phyloP scores from a whole-genome alignment of 495 filamentous ascomycete genomes.

The Aspergillus sclerotiicarbonarius region DNA sequence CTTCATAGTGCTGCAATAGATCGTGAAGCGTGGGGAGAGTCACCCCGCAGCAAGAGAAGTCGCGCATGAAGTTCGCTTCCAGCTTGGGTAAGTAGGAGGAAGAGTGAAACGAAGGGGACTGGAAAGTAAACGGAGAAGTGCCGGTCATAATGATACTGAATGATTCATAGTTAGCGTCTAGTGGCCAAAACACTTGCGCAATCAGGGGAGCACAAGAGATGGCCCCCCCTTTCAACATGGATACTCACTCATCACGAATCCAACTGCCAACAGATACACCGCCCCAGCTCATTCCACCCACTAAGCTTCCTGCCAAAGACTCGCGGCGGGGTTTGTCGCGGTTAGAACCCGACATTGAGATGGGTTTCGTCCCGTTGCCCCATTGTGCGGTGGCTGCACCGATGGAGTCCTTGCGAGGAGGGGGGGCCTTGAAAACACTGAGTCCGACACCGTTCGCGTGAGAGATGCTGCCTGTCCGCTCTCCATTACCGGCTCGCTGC shows the following conservation, averaged over 20 bases:
- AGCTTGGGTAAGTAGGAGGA: constrained; percentile 97
- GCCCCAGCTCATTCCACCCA: constrained; percentile 96
- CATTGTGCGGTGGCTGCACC: constrained; percentile 53
- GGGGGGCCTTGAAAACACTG: constrained; percentile 58
- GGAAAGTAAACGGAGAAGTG: constrained; percentile 85
- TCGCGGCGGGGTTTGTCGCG: constrained; percentile 76
- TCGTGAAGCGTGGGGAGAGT: constrained; percentile 89
- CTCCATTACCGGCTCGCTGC: constrained; percentile 44
- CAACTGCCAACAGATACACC: constrained; percentile 94
- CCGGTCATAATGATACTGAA: constrained; percentile 91
- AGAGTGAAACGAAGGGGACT: constrained; percentile 94
- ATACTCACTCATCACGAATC: constrained; percentile 94
- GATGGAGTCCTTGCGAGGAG: constrained; percentile 70
- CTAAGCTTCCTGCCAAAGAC: constrained; percentile 81
- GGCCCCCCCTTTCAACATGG: constrained; percentile 13
- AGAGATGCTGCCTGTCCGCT: constrained; percentile 42
- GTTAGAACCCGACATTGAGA: constrained; percentile 75
- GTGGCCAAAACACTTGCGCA: neutral
- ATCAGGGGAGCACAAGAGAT: constrained; percentile 11
- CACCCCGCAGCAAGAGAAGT: constrained; percentile 90
- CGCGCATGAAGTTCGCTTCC: constrained; percentile 94
- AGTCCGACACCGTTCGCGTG: constrained; percentile 45
- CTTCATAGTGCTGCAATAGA: constrained; percentile 93
- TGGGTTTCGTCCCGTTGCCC: constrained; percentile 78
- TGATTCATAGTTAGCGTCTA: constrained; percentile 26